These are phyloP conservation scores for Debaryomyces maramus DNA, from an alignment of 805 yeast genomes.

Conservation along the genomic window DNA sequence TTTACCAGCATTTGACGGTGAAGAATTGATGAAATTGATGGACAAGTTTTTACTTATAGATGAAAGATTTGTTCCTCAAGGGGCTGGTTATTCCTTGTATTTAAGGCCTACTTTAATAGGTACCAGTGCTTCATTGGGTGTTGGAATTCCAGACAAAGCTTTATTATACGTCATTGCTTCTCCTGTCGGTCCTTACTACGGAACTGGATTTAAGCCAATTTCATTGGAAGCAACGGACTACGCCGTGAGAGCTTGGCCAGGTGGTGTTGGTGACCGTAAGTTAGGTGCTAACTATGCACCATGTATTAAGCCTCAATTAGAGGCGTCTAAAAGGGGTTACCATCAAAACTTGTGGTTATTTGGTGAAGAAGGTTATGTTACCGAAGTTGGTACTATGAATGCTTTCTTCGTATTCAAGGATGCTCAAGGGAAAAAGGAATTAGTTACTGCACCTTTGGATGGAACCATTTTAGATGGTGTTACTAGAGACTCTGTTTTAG, in stretches of 20 bases:
- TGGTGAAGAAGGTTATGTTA: conserved; percentile 80
- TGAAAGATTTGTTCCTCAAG: conserved; percentile 74
- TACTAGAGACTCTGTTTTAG: conserved; percentile 85
- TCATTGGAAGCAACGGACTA: conserved; percentile 91
- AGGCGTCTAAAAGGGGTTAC: conserved; percentile 89
- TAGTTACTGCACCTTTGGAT: conserved; percentile 94
- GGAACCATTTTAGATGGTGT: conserved; percentile 98
- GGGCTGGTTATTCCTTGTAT: conserved; percentile 87
- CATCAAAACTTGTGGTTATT: conserved; percentile 97
- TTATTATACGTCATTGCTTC: conserved; percentile 83
- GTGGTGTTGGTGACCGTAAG: conserved; percentile 95
- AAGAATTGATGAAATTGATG: conserved; percentile 71
- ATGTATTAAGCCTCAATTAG: conserved; percentile 83
- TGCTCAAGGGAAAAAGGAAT: conserved; percentile 82
- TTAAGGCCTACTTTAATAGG: conserved; percentile 95
- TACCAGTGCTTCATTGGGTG: conserved; percentile 86
- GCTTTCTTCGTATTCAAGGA: conserved; percentile 83
- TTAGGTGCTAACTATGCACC: conserved; percentile 98
- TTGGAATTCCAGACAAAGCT: conserved; percentile 78
- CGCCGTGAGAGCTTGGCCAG: conserved; percentile 99
- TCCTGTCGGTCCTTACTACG: conserved; percentile 92
- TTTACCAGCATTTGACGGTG: conserved; percentile 81
- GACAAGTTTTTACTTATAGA: conserved; percentile 77
- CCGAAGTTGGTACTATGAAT: conserved; percentile 99
- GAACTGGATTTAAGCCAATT: conserved; percentile 95